Base-by-base conservation (phyloP, 2,329 filamentous ascomycete species). In the Ceratocystis destructans region DNA sequence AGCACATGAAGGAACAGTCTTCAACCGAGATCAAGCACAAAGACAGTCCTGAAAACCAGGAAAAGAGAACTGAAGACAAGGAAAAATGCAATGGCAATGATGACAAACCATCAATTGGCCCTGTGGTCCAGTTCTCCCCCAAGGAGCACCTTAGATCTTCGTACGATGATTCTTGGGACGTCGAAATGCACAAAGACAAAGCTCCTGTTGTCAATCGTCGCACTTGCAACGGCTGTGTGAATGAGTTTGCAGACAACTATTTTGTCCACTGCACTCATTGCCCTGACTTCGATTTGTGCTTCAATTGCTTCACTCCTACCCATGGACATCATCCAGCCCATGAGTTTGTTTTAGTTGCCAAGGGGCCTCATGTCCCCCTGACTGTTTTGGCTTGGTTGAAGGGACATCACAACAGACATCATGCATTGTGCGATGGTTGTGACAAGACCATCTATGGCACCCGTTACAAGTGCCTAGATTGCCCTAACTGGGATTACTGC, bases 401-500 rank as follows among this genome's bases (percentile, higher is more conserved):
- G 45, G 93, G 94, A 70, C 89, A 93, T 69, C 89, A 90, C 74
- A 82, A 86, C 72, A 80, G 83, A 68, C 94, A 99, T 78, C 86
- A 89, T 68, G 94, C 95, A 69, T 86, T 96, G 70, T 99, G 94
- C 73, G 94, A 99, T 78, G 90, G 90, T 50, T 99, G 95, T 75
- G 89, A 97, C 72, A 87, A 86, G 69, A 68, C 70, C 75, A 94
- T 99, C 72, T 81, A 82, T 71, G 95, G 94, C 71, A 82, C 96
- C 67, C 93, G 94, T 71, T 88, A 97, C 83, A 99, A 99, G 82
- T 99, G 94, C 75, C 81, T 97, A 70, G 87, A 90, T 74, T 99
- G 94, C 79, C 94, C 95, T 55, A 94, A 99, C 76, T 99, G 90
- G 88, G 94, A 99, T 73, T 97, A 89, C 78, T 99, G 94, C 79